Conservation (phyloP, 129 eudicot species). For the Tagetes patula region DNA sequence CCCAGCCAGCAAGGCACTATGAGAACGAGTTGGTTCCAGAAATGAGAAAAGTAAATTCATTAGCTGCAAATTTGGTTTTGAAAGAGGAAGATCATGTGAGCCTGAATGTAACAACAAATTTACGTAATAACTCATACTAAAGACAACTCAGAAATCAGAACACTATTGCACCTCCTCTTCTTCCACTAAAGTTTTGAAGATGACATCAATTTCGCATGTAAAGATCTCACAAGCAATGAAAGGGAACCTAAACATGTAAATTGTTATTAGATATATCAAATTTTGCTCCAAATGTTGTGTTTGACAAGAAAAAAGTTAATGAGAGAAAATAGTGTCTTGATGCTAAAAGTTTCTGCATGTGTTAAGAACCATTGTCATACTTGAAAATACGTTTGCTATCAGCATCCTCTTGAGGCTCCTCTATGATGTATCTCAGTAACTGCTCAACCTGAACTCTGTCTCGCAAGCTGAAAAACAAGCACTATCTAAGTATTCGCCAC, state of each 20-base stretch:
- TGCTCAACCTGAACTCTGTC: slow-evolving; percentile 86
- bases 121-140: background rate
- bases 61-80: slow-evolving; percentile 44
- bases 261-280: slow-evolving; percentile 5
- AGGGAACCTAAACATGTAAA: slow-evolving; percentile 59
- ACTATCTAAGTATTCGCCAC: background rate
- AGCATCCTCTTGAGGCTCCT: slow-evolving; percentile 76
- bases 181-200: slow-evolving; percentile 77
- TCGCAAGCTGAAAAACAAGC: slow-evolving; percentile 59
- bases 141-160: background rate
- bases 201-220: slow-evolving; percentile 84
- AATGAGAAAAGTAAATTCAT: slow-evolving; percentile 87
- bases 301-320: background rate
- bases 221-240: slow-evolving; percentile 83
- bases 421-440: slow-evolving; percentile 62
- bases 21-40: slow-evolving; percentile 78
- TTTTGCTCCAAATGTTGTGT: slow-evolving; percentile 1
- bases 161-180: slow-evolving; percentile 64
- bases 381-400: slow-evolving; percentile 82
- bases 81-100: slow-evolving; percentile 1
- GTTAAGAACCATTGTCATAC: slow-evolving; percentile 41
- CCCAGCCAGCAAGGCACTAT: slow-evolving; percentile 83
- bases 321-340: background rate
- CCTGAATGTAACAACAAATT: background rate
- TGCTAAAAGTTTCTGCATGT: slow-evolving; percentile 8